Base-by-base conservation (phyloP, 139 green algal genomes). In the Pseudopediastrum boryanum region DNA sequence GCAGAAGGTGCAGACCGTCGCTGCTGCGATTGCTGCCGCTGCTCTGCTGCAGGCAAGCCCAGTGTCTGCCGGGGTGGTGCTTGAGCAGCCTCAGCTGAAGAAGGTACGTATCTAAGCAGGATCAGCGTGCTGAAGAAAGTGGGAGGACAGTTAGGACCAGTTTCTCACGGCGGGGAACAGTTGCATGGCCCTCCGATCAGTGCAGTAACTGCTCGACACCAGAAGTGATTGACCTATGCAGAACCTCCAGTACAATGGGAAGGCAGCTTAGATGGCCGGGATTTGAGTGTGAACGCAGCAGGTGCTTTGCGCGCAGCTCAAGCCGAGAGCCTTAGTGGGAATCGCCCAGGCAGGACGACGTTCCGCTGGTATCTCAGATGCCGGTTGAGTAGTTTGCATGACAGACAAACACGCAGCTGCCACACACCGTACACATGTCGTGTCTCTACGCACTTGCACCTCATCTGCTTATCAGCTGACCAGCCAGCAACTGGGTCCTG, bases 61-160 rank as follows among this genome's bases (percentile, higher is more conserved):
- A 31, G 74, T 63, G 43, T 29, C 35, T 25, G 74, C 74, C 31
- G 62, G 62, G 27, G 76, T 82, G 64, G 66, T 82, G 2, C 51
- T 82, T 9, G 76, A 82, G 65, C 64, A 82, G 76, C 76, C 76
- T 16, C 48, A 76, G 51, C 63, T 82, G 16, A 82, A 71, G 76
- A 82, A 82, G 76, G 76, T 82, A 27, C 33, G 71, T 7, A 36
- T 39, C 4, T 12, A 19, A 66, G n/a, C 58, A 66, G n/a, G 31
- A 66, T 29, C 58, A 41, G 58, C 3, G 5, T 41, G 16, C 4
- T 19, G 8, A n/a, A 7, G 4, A 23, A 62, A n/a, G 29, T 62
- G 27, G 54, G 21, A n/a, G n/a, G n/a, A n/a, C 54, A 63, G 54
- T 12, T 1, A 4, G 54, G 4, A 6, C 12, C 5, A 5, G 1